Evolutionary conservation across 441 rosid genomes (phyloP).

Genomic region (Omphalea diandra): DNA sequence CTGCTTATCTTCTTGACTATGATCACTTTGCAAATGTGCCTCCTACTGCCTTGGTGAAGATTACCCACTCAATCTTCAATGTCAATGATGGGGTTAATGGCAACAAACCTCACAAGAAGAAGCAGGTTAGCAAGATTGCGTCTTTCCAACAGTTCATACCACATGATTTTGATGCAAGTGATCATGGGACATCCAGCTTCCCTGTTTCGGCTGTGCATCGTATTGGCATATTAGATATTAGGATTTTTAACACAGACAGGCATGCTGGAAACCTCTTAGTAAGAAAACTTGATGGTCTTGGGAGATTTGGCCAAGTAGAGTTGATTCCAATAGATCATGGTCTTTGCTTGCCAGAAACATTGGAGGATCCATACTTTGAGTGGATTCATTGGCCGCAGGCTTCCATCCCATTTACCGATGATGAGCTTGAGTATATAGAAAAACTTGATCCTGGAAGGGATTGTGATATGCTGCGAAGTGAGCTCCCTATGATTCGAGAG

Average conservation of each 20-base stretch:
- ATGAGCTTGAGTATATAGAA: constrained; percentile 43
- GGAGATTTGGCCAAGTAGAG: constrained; percentile 46
- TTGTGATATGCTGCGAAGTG: constrained; percentile 41
- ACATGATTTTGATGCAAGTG: constrained; percentile 58
- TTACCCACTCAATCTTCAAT: constrained; percentile 51
- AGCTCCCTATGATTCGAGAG: constrained; percentile 53
- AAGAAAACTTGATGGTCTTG: constrained; percentile 43
- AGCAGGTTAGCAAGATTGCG: constrained; percentile 49
- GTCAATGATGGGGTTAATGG: constrained; percentile 45
- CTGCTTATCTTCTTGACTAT: constrained; percentile 50
- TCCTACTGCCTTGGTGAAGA: constrained; percentile 53
- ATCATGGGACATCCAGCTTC: constrained; percentile 53
- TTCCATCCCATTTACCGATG: constrained; percentile 52
- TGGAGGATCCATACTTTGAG: constrained; percentile 58
- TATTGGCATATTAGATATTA: constrained; percentile 49
- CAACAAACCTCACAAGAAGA: constrained; percentile 35
- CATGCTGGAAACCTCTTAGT: constrained; percentile 60
- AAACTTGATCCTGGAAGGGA: constrained; percentile 38
- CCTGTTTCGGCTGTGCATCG: constrained; percentile 53
- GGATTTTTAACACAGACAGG: constrained; percentile 52
- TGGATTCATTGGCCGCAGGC: constrained; percentile 68
- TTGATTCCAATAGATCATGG: constrained; percentile 58
- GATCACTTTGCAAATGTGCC: constrained; percentile 50
- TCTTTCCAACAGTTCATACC: constrained; percentile 53
- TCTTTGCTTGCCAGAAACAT: constrained; percentile 53